These are phyloP conservation scores for Macrocystidia cucumis DNA, from an alignment of 1,284 basidiomycete genomes.

Conservation along the genomic window DNA sequence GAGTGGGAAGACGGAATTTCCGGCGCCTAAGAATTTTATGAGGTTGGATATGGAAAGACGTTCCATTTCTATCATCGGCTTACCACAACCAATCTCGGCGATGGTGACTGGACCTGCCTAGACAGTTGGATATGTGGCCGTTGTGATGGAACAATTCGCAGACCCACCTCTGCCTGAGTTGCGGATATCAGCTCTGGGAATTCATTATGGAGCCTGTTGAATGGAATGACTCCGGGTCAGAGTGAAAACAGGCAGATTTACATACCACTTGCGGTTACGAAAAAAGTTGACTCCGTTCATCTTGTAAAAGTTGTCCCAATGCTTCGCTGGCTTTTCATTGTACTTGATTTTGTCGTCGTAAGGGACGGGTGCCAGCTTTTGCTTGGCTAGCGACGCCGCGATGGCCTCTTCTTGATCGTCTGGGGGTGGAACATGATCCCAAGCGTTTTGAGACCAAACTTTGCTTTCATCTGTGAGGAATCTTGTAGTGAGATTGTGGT, in stretches of 20 bases:
- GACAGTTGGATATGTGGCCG: no score
- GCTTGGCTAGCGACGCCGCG: constrained; percentile 58
- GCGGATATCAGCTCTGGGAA: constrained; percentile 80
- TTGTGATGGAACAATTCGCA: no score
- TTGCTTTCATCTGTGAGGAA: constrained; percentile 56
- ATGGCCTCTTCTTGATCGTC: constrained; percentile 69
- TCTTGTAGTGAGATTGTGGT: constrained; percentile 22
- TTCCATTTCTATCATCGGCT: constrained; percentile 8
- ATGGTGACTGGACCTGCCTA: constrained; percentile 74
- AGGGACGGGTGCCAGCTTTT: constrained; percentile 63
- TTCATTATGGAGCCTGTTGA: constrained; percentile 76
- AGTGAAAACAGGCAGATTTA: constrained; percentile 1
- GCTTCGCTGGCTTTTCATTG: constrained; percentile 65
- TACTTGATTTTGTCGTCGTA: constrained; percentile 60
- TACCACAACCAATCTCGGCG: constrained; percentile 84
- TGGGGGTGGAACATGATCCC: constrained; percentile 87
- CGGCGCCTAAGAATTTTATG: constrained; percentile 52
- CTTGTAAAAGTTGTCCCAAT: constrained; percentile 89
- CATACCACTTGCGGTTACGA: constrained; percentile 81
- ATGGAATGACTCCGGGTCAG: constrained; percentile 2
- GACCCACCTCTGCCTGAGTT: constrained; percentile 56
- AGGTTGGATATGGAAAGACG: no score
- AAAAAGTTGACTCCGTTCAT: constrained; percentile 84
- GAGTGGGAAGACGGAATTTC: constrained; percentile 91
- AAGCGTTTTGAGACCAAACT: constrained; percentile 74